Base-by-base conservation (phyloP, 164 flowering plant species). In the Magnolia sinica region DNA sequence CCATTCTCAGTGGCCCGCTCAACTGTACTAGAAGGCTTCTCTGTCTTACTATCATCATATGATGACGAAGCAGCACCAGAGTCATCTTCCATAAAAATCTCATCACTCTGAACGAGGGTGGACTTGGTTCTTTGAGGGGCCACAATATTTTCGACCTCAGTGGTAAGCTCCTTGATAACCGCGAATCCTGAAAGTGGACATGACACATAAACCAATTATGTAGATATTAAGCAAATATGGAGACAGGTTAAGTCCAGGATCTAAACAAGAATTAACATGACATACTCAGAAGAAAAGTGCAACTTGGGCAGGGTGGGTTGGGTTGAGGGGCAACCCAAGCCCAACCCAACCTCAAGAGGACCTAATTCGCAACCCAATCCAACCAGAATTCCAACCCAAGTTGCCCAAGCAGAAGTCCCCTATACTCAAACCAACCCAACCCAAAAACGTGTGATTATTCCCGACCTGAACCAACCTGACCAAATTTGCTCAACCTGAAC, bases 121-220 rank as follows among this genome's bases (percentile, higher is more conserved):
- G 88, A 70, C 81, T 87, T 88, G 24, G 76, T 79, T 84, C 86
- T 95, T 51, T 93, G 94, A 73, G 97, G 93, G 50, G 94, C 97
- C 68, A 88, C 64, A 27, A 89, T 84, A 78, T 91, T 92, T 85
- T 91, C 88, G 66, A 92, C 98, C 76, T 94, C 98, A 82, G 89
- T 91, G 51, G 97, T 91, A 77, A 94, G 90, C 84, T 96, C 99
- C 83, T 94, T 94, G 74, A 88, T 97, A 83, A 84, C 81, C 59
- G 87, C 73, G 78, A 88, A 94, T 66, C 97, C 99, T 96, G 91
- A 72, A 80, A 77, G 31, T 14, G 58, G 18, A 77, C 74, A 78
- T 45, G 49, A 73, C n/a, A 23, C 61, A 24, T 74, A n/a, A 74
- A 31, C 14, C n/a, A 3, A 68, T 29, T 24, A 27, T 6, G 50